Evolutionary conservation across 2,329 filamentous ascomycete genomes (phyloP).

Genomic region (Cryoendolithus antarcticus): DNA sequence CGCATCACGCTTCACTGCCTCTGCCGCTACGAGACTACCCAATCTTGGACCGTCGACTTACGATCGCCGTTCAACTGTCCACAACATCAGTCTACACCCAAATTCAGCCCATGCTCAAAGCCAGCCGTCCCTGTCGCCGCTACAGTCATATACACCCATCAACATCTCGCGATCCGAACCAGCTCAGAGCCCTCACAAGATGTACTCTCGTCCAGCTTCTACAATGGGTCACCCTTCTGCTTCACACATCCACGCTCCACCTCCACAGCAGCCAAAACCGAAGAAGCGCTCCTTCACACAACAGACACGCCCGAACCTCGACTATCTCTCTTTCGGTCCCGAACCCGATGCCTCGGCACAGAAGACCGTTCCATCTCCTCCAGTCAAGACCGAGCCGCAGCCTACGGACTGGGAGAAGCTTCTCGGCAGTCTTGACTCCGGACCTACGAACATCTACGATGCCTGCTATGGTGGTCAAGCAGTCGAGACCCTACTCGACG

Average conservation of each 20-base stretch:
- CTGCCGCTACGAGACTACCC: conserved; percentile 13
- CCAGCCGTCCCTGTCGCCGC: conserved; percentile 35
- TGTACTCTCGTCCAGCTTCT: conserved; percentile 18
- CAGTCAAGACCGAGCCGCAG: conserved; percentile 30
- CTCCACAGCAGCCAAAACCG: conserved; percentile 8
- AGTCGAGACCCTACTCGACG: conserved; percentile 30
- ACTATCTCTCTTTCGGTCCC: conserved; percentile 35
- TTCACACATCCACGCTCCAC: conserved; percentile 7
- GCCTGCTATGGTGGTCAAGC: conserved; percentile 62
- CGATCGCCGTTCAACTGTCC: conserved; percentile 30
- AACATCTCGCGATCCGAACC: conserved; percentile 34
- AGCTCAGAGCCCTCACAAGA: conserved; percentile 30
- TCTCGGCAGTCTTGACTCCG: conserved; percentile 66
- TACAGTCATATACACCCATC: conserved; percentile 28
- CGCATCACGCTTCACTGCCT: conserved; percentile 31
- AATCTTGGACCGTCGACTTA: conserved; percentile 17
- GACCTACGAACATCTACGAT: conserved; percentile 72
- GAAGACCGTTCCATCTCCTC: conserved; percentile 9
- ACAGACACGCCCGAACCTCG: conserved; percentile 33
- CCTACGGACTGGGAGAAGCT: conserved; percentile 72
- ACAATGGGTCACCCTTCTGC: conserved; percentile 15
- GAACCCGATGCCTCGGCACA: conserved; percentile 24
- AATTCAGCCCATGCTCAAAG: conserved; percentile 35
- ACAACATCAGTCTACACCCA: conserved; percentile 34
- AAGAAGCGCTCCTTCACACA: conserved; percentile 13